Evolutionary conservation across 179 eudicot species (phyloP).

Genomic region (Camellia oleifera): DNA sequence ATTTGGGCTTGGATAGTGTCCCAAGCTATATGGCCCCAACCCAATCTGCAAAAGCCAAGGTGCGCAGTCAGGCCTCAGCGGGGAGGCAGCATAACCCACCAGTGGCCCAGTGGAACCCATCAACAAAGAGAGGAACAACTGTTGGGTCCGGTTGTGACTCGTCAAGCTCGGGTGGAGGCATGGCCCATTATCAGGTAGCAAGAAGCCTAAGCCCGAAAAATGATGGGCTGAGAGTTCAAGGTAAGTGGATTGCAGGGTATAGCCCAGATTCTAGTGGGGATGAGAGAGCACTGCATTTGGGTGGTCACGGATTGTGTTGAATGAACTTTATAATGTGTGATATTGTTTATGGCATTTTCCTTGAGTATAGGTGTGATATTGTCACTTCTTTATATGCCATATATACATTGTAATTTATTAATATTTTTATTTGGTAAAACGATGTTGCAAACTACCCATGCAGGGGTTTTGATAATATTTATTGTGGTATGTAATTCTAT

Average conservation of each 20-base stretch:
- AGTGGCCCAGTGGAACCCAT: constrained; percentile 40
- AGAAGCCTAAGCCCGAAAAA: constrained; percentile 39
- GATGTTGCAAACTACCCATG: no score
- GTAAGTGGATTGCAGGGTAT: constrained; percentile 24
- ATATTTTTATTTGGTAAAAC: no score
- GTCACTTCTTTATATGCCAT: no score
- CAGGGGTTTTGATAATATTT: no score
- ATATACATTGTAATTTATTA: no score
- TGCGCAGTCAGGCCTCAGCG: constrained; percentile 26
- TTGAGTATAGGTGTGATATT: background rate
- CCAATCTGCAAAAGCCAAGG: constrained; percentile 72
- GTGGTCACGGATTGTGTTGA: constrained; percentile 24
- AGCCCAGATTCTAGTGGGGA: constrained; percentile 47
- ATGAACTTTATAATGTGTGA: background rate
- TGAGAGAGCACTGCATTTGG: constrained; percentile 27
- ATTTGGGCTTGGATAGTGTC: constrained; percentile 31
- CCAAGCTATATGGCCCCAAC: constrained; percentile 95
- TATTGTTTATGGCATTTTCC: background rate
- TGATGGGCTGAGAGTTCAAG: constrained; percentile 15
- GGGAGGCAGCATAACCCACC: constrained; percentile 30
- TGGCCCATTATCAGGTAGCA: constrained; percentile 27
- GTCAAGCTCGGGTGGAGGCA: constrained; percentile 49
- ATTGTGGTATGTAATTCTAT: no score
- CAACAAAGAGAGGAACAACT: constrained; percentile 27
- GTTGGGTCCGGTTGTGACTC: constrained; percentile 33